Evolutionary conservation across 2,329 filamentous ascomycete species (phyloP).

Genomic region (Sclerotinia nivalis): DNA sequence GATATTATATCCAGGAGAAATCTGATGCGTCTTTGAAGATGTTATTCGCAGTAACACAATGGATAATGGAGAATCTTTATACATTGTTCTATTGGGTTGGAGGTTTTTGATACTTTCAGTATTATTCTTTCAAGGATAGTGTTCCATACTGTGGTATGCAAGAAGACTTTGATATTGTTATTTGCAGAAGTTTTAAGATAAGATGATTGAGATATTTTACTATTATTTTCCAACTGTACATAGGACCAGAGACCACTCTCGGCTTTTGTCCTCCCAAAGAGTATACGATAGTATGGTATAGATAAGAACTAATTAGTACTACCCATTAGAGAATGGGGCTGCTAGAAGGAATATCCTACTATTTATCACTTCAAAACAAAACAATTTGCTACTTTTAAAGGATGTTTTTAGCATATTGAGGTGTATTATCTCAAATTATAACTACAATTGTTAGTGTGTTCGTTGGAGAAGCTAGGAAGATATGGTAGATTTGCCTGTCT

Average conservation of each 20-base stretch:
- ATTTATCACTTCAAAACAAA: neutral
- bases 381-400: neutral
- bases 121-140: rapidly evolving
- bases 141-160: too few species aligned
- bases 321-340: neutral
- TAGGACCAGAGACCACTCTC: neutral
- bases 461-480: neutral
- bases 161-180: neutral
- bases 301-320: too few species aligned
- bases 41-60: neutral
- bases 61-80: neutral
- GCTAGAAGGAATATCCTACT: too few species aligned
- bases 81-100: neutral
- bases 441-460: neutral
- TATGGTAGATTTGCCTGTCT: neutral
- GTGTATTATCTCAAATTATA: neutral
- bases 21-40: neutral
- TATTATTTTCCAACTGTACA: neutral
- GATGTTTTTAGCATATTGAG: neutral
- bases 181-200: neutral
- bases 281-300: neutral
- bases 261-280: neutral
- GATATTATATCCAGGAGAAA: neutral
- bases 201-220: neutral
- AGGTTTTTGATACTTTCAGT: neutral